Conservation (phyloP, 2,329 filamentous ascomycete genomes). For the Colletotrichum sidae region DNA sequence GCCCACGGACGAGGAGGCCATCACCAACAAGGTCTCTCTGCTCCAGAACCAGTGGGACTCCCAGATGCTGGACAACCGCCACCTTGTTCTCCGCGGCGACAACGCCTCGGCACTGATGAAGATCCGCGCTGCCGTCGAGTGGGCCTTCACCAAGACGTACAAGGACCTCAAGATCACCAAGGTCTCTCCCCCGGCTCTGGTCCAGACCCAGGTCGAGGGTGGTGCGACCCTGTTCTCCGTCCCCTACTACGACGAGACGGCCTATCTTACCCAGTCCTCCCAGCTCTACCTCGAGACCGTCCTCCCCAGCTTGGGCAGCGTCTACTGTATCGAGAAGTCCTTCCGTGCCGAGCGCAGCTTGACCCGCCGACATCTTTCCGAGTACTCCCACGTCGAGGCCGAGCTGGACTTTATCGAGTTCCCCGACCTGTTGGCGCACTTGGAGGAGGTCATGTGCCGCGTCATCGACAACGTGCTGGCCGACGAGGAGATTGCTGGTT, state of each 20-base stretch:
- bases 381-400: constrained; percentile 97
- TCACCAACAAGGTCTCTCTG: constrained; percentile 78
- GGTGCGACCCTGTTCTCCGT: constrained; percentile 92
- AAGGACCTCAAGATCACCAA: constrained; percentile 82
- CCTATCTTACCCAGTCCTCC: constrained; percentile 95
- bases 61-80: constrained; percentile 80
- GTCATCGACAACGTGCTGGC: constrained; percentile 83
- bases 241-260: constrained; percentile 88
- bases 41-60: constrained; percentile 67
- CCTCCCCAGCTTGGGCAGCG: constrained; percentile 89
- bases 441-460: constrained; percentile 88
- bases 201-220: constrained; percentile 95
- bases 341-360: constrained; percentile 98
- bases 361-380: constrained; percentile 91
- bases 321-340: constrained; percentile 98
- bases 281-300: constrained; percentile 98
- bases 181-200: constrained; percentile 89
- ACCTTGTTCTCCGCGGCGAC: constrained; percentile 88
- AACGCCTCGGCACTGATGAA: constrained; percentile 87
- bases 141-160: constrained; percentile 83
- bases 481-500: constrained; percentile 77
- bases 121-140: constrained; percentile 83
- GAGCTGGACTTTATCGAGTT: constrained; percentile 98
- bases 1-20: constrained; percentile 88
- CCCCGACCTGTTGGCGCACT: constrained; percentile 84